These are phyloP conservation scores for Penicillium psychrosexuale DNA, from an alignment of 2,329 filamentous ascomycete genomes.

Conservation along the genomic window DNA sequence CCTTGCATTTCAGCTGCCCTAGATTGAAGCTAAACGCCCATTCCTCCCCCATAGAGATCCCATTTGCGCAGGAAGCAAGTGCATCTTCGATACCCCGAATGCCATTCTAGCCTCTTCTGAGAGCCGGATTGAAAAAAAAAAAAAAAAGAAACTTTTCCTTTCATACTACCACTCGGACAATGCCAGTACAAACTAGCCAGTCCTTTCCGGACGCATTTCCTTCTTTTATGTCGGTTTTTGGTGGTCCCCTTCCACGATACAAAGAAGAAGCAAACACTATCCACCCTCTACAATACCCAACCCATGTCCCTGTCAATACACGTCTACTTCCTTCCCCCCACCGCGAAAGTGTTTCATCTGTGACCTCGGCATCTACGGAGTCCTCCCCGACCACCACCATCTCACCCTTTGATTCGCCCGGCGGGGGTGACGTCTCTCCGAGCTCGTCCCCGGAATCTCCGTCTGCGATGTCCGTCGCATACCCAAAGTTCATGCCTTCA, in stretches of 20 bases:
- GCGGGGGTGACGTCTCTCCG: constrained; percentile 84
- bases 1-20: constrained; percentile 22
- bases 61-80: constrained; percentile 45
- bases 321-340: constrained; percentile 35
- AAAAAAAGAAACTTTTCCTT: constrained; percentile 25
- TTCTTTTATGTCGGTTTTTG: constrained; percentile 54
- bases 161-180: constrained; percentile 27
- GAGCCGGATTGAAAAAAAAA: not conserved
- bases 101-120: constrained; percentile 26
- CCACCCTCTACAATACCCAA: constrained; percentile 28
- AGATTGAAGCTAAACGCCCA: constrained; percentile 13
- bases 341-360: constrained; percentile 44
- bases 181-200: constrained; percentile 43
- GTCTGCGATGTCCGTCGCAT: constrained; percentile 61
- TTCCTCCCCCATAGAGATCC: constrained; percentile 11
- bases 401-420: constrained; percentile 87
- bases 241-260: constrained; percentile 34
- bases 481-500: constrained; percentile 39
- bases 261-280: constrained; percentile 30
- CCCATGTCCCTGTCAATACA: constrained; percentile 29
- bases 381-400: constrained; percentile 93
- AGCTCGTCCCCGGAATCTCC: constrained; percentile 91
- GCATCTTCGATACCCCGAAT: constrained; percentile 26
- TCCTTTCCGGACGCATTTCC: constrained; percentile 47
- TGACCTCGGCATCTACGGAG: constrained; percentile 75